A percentile compares a stretch with the other conserved stretches of the same genome.
Conservation (phyloP, 257 asterid genomes). For the Thymus quinquecostatus region DNA sequence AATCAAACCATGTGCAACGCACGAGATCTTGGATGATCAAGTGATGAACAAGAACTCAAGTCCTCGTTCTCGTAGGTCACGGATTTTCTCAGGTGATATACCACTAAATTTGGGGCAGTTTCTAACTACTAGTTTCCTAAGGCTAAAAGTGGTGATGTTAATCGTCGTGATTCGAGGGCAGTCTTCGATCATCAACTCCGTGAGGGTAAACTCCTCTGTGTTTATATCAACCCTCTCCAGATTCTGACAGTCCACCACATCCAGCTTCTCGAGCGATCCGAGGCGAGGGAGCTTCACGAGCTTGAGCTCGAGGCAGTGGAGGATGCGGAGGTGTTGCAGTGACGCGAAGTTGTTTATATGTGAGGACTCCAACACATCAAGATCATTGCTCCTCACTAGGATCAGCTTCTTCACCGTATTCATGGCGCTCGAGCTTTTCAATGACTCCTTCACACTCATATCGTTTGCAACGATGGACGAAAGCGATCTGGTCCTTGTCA, state of each 20-base stretch:
- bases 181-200: slow-evolving; percentile 21
- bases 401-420: slow-evolving; percentile 13
- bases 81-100: background rate
- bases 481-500: slow-evolving; percentile 1
- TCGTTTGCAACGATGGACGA: slow-evolving; percentile 7
- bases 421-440: background rate
- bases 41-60: slow-evolving; percentile 17
- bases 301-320: background rate
- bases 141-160: background rate
- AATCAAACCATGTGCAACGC: too few relatives aligned
- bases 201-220: background rate
- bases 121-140: slow-evolving; percentile 12
- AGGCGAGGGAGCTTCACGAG: background rate
- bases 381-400: background rate
- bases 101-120: slow-evolving; percentile 6
- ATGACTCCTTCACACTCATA: slow-evolving; percentile 8
- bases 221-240: background rate
- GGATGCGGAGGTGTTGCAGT: background rate
- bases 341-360: background rate
- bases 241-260: slow-evolving; percentile 12
- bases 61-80: background rate
- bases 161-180: slow-evolving; percentile 1
- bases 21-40: background rate
- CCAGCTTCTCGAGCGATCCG: slow-evolving; percentile 11
- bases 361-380: background rate